Evolutionary conservation across 2,329 filamentous ascomycete species (phyloP).

Genomic region (Cadophora gregata): DNA sequence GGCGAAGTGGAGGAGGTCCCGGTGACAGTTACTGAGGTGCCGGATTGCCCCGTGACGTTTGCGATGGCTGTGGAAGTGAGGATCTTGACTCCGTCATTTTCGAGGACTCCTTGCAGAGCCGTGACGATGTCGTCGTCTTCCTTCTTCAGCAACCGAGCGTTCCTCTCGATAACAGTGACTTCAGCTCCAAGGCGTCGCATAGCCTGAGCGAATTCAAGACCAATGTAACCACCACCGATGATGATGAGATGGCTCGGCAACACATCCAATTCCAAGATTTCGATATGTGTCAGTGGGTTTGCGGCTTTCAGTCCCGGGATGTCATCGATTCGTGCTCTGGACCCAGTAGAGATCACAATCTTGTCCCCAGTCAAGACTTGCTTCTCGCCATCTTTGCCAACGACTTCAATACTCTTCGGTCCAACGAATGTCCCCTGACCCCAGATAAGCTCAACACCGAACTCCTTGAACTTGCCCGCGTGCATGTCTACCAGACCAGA

Average conservation of each 20-base stretch:
- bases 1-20: not conserved
- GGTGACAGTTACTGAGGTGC: not conserved
- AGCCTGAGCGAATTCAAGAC: constrained; percentile 19
- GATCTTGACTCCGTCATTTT: constrained; percentile 6
- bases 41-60: not conserved
- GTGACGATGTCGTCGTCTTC: not conserved
- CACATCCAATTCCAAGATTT: constrained; percentile 20
- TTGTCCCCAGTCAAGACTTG: constrained; percentile 19
- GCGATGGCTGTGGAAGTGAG: not conserved
- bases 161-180: constrained; percentile 14
- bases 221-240: constrained; percentile 17
- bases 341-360: constrained; percentile 17
- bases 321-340: not conserved
- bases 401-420: constrained; percentile 14
- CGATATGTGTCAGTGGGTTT: constrained; percentile 11
- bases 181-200: constrained; percentile 16
- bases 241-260: constrained; percentile 17
- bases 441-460: constrained; percentile 21
- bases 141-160: not conserved
- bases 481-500: constrained; percentile 9
- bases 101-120: not conserved
- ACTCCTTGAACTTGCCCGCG: constrained; percentile 4
- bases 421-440: constrained; percentile 19
- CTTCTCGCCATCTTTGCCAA: constrained; percentile 9
- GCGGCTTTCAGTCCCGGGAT: constrained; percentile 15